Percentiles rank a stretch among this genome's conserved stretches.
These are phyloP conservation scores for Endocarpon pusillum DNA, from an alignment of 495 filamentous ascomycete species.

Conservation along the genomic window DNA sequence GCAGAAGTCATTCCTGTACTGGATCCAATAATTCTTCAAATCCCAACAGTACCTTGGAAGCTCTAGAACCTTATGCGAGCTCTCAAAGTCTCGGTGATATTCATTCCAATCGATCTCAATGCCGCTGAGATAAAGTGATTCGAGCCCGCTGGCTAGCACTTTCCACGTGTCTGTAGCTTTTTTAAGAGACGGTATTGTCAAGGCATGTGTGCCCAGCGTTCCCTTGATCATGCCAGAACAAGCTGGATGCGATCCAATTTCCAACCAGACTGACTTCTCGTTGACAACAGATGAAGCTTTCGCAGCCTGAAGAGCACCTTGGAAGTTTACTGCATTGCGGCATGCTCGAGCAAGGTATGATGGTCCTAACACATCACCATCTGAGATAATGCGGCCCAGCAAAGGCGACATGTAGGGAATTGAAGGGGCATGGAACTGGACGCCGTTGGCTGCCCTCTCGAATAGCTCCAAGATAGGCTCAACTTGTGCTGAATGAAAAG, in stretches of 20 bases:
- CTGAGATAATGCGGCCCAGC: slow-evolving; percentile 29
- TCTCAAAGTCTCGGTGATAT: slow-evolving; percentile 28
- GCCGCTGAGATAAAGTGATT: slow-evolving; percentile 21
- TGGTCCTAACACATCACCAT: slow-evolving; percentile 32
- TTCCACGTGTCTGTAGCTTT: slow-evolving; percentile 33
- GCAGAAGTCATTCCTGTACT: slow-evolving; percentile 32
- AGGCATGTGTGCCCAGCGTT: slow-evolving; percentile 30
- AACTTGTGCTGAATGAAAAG: slow-evolving; percentile 54
- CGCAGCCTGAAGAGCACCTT: slow-evolving; percentile 41
- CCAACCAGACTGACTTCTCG: slow-evolving; percentile 25
- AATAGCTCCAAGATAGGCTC: slow-evolving; percentile 46
- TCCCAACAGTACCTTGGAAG: slow-evolving; percentile 32
- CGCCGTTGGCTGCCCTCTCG: slow-evolving; percentile 24
- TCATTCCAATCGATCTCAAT: slow-evolving; percentile 28
- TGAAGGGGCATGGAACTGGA: slow-evolving; percentile 31
- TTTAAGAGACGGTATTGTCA: slow-evolving; percentile 32
- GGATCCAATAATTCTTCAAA: slow-evolving; percentile 33
- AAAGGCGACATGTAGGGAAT: slow-evolving; percentile 43
- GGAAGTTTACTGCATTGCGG: slow-evolving; percentile 59
- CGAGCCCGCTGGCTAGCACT: slow-evolving; percentile 23
- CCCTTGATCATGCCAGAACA: slow-evolving; percentile 41
- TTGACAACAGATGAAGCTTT: slow-evolving; percentile 29
- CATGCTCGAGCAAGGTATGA: slow-evolving; percentile 50
- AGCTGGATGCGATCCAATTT: slow-evolving; percentile 44
- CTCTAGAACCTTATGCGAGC: slow-evolving; percentile 20